Conservation (phyloP, 345 rosid species). For the Mallotus nudiflorus region DNA sequence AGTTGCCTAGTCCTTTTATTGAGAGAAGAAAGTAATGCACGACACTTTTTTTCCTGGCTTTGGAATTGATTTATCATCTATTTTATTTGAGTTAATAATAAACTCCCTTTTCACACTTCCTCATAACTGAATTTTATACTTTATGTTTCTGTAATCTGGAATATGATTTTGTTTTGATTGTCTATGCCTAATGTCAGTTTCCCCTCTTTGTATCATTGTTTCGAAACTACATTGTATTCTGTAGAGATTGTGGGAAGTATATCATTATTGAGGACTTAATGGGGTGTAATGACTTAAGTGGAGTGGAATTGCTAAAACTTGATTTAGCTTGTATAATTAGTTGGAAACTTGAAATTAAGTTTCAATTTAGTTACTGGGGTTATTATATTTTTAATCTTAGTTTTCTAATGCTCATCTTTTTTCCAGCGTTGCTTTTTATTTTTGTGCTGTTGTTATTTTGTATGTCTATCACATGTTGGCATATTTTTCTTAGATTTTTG, state of each 20-base stretch:
- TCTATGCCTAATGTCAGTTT: background rate
- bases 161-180: background rate
- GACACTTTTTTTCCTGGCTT: slow-evolving; percentile 1
- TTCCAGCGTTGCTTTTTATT: background rate
- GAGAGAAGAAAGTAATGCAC: background rate
- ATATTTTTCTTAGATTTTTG: background rate
- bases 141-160: background rate
- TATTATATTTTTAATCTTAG: background rate
- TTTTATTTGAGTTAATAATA: background rate
- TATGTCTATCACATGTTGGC: background rate
- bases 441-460: background rate
- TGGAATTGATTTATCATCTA: background rate
- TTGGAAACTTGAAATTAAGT: background rate
- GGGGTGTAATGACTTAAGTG: background rate
- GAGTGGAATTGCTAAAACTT: background rate
- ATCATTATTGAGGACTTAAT: background rate
- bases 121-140: too few species aligned
- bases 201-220: slow-evolving; percentile 4
- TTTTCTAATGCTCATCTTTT: background rate
- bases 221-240: background rate
- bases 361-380: background rate
- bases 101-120: background rate
- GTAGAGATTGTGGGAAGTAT: background rate
- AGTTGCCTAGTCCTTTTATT: background rate
- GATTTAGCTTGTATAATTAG: background rate